Evolutionary conservation across 2,329 filamentous ascomycete species (phyloP).

Genomic region (Beauveria sp.): DNA sequence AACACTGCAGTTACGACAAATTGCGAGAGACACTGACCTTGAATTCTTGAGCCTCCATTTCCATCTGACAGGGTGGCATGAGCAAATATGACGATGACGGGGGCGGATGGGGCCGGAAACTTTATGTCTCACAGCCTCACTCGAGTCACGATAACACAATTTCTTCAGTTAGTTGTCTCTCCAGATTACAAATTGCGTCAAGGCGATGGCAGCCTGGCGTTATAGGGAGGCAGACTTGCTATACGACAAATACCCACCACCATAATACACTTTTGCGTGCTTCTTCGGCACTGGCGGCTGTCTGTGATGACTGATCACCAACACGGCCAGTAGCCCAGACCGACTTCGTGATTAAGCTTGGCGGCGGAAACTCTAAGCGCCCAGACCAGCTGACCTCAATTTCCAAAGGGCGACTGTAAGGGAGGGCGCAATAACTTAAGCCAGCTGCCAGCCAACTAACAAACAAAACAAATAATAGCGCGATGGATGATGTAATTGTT

Average conservation of each 20-base stretch:
- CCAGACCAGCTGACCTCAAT: background rate
- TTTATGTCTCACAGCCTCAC: background rate
- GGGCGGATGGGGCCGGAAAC: background rate
- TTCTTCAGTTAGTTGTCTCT: background rate
- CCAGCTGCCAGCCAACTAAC: too few species aligned
- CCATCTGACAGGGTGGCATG: background rate
- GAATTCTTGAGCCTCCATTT: too few species aligned
- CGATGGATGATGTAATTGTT: background rate
- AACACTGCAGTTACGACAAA: too few species aligned
- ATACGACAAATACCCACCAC: background rate
- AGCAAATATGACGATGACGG: background rate
- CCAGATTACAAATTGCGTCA: background rate
- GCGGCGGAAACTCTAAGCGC: background rate
- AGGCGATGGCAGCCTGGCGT: background rate
- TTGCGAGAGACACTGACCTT: background rate
- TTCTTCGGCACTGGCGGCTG: background rate
- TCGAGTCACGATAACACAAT: background rate
- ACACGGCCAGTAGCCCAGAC: background rate
- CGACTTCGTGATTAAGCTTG: background rate
- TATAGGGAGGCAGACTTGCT: too few species aligned
- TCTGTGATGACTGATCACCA: background rate
- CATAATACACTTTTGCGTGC: background rate
- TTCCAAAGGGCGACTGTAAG: background rate
- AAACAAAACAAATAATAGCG: background rate
- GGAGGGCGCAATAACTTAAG: background rate